Evolutionary conservation across 192 early-diverging fungal species (phyloP), one percentile per base, ranked within the genome.

Genomic region (Tieghemiomyces parasiticus): DNA sequence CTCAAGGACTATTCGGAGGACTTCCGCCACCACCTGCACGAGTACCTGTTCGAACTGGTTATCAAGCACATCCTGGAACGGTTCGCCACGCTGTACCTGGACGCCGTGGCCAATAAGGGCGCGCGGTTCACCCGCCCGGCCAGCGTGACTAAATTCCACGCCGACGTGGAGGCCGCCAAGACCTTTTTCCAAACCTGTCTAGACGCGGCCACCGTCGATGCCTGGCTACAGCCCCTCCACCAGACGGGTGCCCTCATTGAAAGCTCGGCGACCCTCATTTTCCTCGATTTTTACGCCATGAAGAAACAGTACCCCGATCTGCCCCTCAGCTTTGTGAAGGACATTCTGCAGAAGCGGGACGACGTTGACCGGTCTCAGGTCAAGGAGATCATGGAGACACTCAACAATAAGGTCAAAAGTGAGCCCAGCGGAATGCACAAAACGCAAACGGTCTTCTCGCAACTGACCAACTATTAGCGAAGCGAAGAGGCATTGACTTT

Each of bases 1-100:
- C 71, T 97, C n/a, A 87, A 89, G 64, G 96, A 99, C 69, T 97
- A 99, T 73, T 84, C 79, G 62, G 73, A 80, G 32, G 93, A 99
- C 64, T 94, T 92, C 62, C 78, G 80, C 60, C 75, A 75, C 58
- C 85, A 91, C 63, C 72, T 99, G 75, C 80, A 92, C 65, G 85
- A 89, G 59, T 91, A 91, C 65, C 72, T 99, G 62, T 91, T 90
- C 74, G 78, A 75, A 60, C 92, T 88, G 59, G 73, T 95, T 54
- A 80, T 87, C 63, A 82, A 88, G 34, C 91, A 92, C 63, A 80
- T 92, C 61, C 65, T 95, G 66, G 91, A 95, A 38, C 73, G 88
- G 1, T 85, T 95, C 62, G 68, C 93, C 45, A 75, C 93, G 35
- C 69, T 80, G 12, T 94, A 90, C 64, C 70, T 99, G 10, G 93